phyloP scores from a whole-genome alignment of 192 early-diverging fungal genomes.

The Mortierella antarctica region DNA sequence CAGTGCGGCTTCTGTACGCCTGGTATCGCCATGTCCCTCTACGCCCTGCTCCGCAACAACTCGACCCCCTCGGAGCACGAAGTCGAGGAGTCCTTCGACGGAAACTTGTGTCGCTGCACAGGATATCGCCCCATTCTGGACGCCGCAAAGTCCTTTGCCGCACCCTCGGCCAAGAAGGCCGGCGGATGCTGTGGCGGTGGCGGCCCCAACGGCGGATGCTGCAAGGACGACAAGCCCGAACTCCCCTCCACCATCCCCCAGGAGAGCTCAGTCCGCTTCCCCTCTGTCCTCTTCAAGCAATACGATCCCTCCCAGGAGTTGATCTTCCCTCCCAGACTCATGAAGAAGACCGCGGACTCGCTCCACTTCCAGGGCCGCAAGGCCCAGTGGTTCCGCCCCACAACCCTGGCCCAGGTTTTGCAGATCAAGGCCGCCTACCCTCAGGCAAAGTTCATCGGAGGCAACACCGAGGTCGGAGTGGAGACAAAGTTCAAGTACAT shows the following conservation, averaged over 20 bases:
- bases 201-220: conserved; percentile 62
- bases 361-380: conserved; percentile 64
- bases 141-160: conserved; percentile 74
- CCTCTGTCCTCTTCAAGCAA: conserved; percentile 61
- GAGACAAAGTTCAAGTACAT: conserved; percentile 81
- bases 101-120: conserved; percentile 91
- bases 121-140: conserved; percentile 90
- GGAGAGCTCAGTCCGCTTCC: conserved; percentile 48
- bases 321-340: conserved; percentile 74
- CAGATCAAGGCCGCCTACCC: conserved; percentile 66
- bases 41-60: conserved; percentile 81
- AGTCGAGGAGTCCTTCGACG: conserved; percentile 88
- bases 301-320: conserved; percentile 74
- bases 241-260: conserved; percentile 37
- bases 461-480: conserved; percentile 87
- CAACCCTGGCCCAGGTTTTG: conserved; percentile 63
- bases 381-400: conserved; percentile 71
- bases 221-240: conserved; percentile 53
- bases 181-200: conserved; percentile 48
- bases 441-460: conserved; percentile 78
- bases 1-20: conserved; percentile 96
- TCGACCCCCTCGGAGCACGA: conserved; percentile 72
- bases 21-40: conserved; percentile 91
- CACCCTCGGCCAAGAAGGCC: conserved; percentile 28
- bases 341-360: conserved; percentile 61